Evolutionary conservation across 2,329 filamentous ascomycete species (phyloP), one percentile per base, ranked within the genome.

Genomic region (Decorospora gaudefroyi): DNA sequence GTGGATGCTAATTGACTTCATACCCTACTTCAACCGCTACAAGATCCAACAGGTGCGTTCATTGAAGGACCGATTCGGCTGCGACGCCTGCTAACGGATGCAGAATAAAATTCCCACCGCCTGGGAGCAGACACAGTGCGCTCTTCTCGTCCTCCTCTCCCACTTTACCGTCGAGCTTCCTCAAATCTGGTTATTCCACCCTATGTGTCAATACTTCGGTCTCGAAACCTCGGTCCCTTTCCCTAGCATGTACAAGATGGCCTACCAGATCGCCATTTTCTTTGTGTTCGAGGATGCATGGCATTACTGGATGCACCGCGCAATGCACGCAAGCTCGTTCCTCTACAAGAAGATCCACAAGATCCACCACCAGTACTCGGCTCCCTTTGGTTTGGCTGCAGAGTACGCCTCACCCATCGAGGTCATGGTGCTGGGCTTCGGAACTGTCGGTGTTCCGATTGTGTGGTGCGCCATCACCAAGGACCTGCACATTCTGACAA

Each of bases 121-220:
- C 40, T 86, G 84, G 68, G 93, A 99, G 73, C 93, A 99, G 74
- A 95, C 89, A 84, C 83, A 91, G 67, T 99, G 93, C 76, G 91
- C 93, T 48, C 85, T 84, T 71, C 85, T 96, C 57, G 93, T 99
- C 53, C 86, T 99, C 55, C 78, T 97, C 64, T 91, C 86, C 70
- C 93, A 99, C 74, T 95, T 97, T 75, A 97, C 93, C 57, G 93
- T 96, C 72, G 93, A 99, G 75, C 83, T 99, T 25, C 93, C 93
- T 51, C 93, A 97, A 74, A 97, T 97, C 72, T 97, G 92, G 92
- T 82, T 97, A 63, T 99, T 99, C 82, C 93, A 99, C 78, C 93
- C 93, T 19, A 83, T 96, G 78, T 92, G 92, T 46, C 89, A 91
- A 69, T 95, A 84, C 74, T 91, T 90, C 70, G 93, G 93, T 63